These are phyloP conservation scores for Ambrosia artemisiifolia DNA, from an alignment of 129 eudicot species.

Conservation along the genomic window DNA sequence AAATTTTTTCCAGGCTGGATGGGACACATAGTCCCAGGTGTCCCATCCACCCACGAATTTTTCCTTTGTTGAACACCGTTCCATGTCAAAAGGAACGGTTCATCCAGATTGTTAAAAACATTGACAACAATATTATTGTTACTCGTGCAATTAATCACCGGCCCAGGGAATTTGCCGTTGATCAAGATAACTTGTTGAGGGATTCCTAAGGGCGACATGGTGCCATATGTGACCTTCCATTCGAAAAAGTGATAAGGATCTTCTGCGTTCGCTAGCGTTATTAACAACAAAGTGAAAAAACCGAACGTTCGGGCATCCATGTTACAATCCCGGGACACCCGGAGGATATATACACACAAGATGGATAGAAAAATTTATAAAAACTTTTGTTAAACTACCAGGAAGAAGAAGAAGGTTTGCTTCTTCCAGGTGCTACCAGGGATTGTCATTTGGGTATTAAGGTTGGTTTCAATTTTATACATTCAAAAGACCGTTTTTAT, in stretches of 20 bases:
- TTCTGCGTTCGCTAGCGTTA: constrained; percentile 43
- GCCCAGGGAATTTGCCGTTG: constrained; percentile 79
- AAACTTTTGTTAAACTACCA: constrained; percentile 9
- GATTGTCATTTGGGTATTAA: constrained; percentile 28
- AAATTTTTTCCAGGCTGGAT: constrained; percentile 71
- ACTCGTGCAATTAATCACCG: constrained; percentile 69
- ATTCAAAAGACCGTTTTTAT: constrained; percentile 3
- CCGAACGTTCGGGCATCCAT: constrained; percentile 33
- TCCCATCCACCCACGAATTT: constrained; percentile 87
- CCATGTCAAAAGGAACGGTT: constrained; percentile 78
- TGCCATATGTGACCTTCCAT: constrained; percentile 76
- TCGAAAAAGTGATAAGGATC: constrained; percentile 64
- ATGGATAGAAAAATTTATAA: constrained; percentile 7
- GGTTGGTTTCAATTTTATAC: constrained; percentile 20
- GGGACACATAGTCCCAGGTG: constrained; percentile 88
- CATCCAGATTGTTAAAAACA: constrained; percentile 68
- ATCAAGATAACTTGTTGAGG: constrained; percentile 77
- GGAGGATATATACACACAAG: constrained; percentile 3
- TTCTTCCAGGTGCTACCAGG: constrained; percentile 45
- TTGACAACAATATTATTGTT: constrained; percentile 75
- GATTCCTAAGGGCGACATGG: constrained; percentile 66
- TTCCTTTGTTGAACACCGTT: constrained; percentile 81
- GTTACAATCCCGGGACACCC: constrained; percentile 43
- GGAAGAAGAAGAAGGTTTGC: constrained; percentile 31
- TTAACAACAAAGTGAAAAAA: constrained; percentile 26